Evolutionary conservation across 306 rosid species (phyloP).

Genomic region (Acacia confusa): DNA sequence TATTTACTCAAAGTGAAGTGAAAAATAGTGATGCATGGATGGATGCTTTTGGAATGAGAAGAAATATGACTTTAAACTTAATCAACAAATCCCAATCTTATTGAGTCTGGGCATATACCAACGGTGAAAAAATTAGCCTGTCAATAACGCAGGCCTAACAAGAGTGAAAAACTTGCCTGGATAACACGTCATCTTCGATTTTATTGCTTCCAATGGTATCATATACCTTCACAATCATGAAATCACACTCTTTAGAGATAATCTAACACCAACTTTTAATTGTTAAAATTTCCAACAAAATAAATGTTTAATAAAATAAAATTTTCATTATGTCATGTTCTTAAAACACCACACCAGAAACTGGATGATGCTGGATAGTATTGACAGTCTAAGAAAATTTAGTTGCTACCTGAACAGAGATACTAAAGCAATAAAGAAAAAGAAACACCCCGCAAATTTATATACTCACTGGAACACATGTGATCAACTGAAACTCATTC

Average conservation of each 20-base stretch:
- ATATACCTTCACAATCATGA: slow-evolving; percentile 68
- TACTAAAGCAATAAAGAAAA: slow-evolving; percentile 35
- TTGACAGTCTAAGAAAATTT: slow-evolving; percentile 32
- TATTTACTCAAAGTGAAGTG: slow-evolving; percentile 18
- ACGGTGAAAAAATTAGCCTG: slow-evolving; percentile 22
- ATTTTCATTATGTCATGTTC: slow-evolving; percentile 6
- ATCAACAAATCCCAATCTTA: slow-evolving; percentile 18
- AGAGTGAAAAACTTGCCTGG: slow-evolving; percentile 48
- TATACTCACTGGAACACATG: slow-evolving; percentile 96
- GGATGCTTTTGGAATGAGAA: slow-evolving; percentile 11
- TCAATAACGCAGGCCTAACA: slow-evolving; percentile 15
- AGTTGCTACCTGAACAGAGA: slow-evolving; percentile 33
- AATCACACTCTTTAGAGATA: slow-evolving; percentile 38
- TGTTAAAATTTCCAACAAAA: slow-evolving; percentile 15
- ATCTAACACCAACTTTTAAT: slow-evolving; percentile 28
- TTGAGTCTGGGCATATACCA: slow-evolving; percentile 23
- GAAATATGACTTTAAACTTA: slow-evolving; percentile 10
- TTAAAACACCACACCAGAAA: slow-evolving; percentile 17
- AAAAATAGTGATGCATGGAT: slow-evolving; percentile 17
- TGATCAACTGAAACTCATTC: slow-evolving; percentile 93
- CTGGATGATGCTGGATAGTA: slow-evolving; percentile 24
- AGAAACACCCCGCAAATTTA: slow-evolving; percentile 31
- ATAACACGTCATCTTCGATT: slow-evolving; percentile 68
- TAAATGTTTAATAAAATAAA: slow-evolving; percentile 23
- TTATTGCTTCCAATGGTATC: slow-evolving; percentile 90